Evolutionary conservation across 495 filamentous ascomycete genomes (phyloP), one percentile per base, ranked within the genome.

Genomic region (Neurospora tetraspora): DNA sequence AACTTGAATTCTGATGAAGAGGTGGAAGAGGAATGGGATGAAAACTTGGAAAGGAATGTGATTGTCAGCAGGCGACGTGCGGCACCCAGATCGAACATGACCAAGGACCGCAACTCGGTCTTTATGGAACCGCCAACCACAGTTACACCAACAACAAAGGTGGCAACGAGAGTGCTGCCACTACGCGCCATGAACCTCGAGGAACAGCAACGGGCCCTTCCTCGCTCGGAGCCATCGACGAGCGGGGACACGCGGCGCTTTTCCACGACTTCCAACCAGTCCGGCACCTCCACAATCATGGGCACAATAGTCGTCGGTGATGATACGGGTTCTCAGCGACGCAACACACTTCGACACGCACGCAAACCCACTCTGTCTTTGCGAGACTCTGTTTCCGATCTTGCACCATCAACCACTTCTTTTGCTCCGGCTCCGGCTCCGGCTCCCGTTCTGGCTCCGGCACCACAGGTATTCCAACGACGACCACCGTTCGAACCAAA

Each of bases 291-390:
- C 5, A 93, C 91, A 0, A 80, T 89, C 5, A 86, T 94, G 18
- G 91, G 92, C 80, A 91, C 89, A 12, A 86, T 92, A 79, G 85
- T 93, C 36, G 87, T 93, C 42, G 53, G 53, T 65, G 53, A 65
- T 18, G 90, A 91, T 69, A 82, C 84, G 5, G 84, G 86, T 5
- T 89, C 87, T 53, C 84, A 82, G 71, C 85, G 87, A 68, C 83
- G 82, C 16, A 85, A 87, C 74, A 89, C 86, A 36, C 82, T 94
- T 71, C 88, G 92, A 68, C 92, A 94, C 78, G 88, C 88, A 31
- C 89, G 88, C 75, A 94, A 94, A 72, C 82, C 85, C 68, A 77
- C 76, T 34, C 27, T 65, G 10, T 76, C 79, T 10, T 77, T 89
- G 61, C 81, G 87, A 23, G 83, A 90, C 80, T 82, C 85, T 70